phyloP scores from a whole-genome alignment of 805 yeast genomes.

The Starmerella scarabaei region DNA sequence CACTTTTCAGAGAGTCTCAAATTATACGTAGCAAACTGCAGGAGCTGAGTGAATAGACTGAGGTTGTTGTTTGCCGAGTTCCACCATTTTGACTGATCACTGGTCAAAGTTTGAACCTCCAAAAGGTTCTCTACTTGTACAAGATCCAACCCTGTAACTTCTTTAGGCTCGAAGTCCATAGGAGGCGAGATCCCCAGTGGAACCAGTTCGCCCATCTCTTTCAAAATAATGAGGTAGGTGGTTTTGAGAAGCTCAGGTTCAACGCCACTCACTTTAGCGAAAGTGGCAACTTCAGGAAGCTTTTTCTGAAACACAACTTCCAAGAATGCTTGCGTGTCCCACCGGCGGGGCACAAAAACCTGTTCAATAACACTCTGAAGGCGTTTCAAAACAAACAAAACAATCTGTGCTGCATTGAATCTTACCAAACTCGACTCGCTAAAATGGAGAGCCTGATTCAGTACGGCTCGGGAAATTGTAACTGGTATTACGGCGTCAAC shows the following conservation, averaged over 20 bases:
- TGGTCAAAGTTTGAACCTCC: slow-evolving; percentile 43
- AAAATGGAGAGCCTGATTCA: slow-evolving; percentile 44
- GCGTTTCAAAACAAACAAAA: slow-evolving; percentile 43
- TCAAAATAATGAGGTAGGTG: slow-evolving; percentile 7
- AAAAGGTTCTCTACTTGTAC: slow-evolving; percentile 34
- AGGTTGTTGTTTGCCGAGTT: slow-evolving; percentile 34
- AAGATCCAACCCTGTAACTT: slow-evolving; percentile 19
- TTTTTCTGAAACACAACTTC: slow-evolving; percentile 24
- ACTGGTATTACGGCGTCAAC: slow-evolving; percentile 42
- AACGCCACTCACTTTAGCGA: slow-evolving; percentile 5
- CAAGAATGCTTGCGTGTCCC: slow-evolving; percentile 29
- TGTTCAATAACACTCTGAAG: slow-evolving; percentile 30
- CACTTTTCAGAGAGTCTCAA: slow-evolving; percentile 33
- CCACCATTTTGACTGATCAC: slow-evolving; percentile 68
- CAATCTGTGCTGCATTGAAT: slow-evolving; percentile 51
- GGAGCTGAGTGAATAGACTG: slow-evolving; percentile 55
- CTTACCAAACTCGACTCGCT: slow-evolving; percentile 39
- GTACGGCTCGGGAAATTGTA: slow-evolving; percentile 43
- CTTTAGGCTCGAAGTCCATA: slow-evolving; percentile 7
- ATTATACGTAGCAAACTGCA: slow-evolving; percentile 37
- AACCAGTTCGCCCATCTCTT: slow-evolving; percentile 7
- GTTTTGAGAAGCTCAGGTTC: slow-evolving; percentile 15
- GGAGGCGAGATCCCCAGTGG: slow-evolving; percentile 1
- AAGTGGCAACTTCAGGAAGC: slow-evolving; percentile 26
- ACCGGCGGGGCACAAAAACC: slow-evolving; percentile 31